Conservation (phyloP, 768 basidiomycete species). For the Tylopilus sp. region DNA sequence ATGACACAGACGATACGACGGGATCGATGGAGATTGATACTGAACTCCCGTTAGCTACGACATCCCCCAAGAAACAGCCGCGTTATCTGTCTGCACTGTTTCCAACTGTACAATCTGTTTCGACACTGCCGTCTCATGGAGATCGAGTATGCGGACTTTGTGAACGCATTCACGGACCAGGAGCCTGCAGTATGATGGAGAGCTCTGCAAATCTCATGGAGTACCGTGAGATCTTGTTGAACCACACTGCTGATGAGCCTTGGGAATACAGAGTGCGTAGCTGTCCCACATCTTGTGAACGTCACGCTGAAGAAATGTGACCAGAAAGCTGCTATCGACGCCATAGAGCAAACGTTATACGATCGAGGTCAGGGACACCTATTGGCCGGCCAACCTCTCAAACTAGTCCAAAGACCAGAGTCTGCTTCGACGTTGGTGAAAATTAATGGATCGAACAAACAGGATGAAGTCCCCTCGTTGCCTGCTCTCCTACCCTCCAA, state of each 20-base stretch:
- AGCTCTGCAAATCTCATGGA: constrained; percentile 63
- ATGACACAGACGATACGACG: constrained; percentile 24
- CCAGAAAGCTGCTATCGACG: constrained; percentile 61
- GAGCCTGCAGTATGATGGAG: constrained; percentile 61
- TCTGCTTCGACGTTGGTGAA: constrained; percentile 16
- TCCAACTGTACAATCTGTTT: background rate
- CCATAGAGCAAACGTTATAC: constrained; percentile 64
- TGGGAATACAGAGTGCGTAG: constrained; percentile 57
- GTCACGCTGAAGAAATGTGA: constrained; percentile 7
- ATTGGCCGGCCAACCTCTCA: constrained; percentile 62
- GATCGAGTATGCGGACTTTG: constrained; percentile 57
- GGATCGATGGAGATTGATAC: constrained; percentile 19
- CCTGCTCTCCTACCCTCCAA: constrained; percentile 30
- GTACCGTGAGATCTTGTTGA: constrained; percentile 64
- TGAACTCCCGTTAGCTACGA: background rate
- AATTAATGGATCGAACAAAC: background rate
- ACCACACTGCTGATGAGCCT: constrained; percentile 63
- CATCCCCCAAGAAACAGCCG: constrained; percentile 3
- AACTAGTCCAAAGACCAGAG: constrained; percentile 42
- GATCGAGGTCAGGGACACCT: constrained; percentile 53
- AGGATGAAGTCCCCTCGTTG: background rate
- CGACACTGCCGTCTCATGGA: constrained; percentile 4
- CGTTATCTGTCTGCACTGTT: background rate
- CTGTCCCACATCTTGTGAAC: background rate
- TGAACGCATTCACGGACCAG: constrained; percentile 46